A percentile compares a stretch with the other conserved stretches of the same genome.
phyloP scores from a whole-genome alignment of 2,329 filamentous ascomycete genomes.

The Ophiobolus disseminans region DNA sequence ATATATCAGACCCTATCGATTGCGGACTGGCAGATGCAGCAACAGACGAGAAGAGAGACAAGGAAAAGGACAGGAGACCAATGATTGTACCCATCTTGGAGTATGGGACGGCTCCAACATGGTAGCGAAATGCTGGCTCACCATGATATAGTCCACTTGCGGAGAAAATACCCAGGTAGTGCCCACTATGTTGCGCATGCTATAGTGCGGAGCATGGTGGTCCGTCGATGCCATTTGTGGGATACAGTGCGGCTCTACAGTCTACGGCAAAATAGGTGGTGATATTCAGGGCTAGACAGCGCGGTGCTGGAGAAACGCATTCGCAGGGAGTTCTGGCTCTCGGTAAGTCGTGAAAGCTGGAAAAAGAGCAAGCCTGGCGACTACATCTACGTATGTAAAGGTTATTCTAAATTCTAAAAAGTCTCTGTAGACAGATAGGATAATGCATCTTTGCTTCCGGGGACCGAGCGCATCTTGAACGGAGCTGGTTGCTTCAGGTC shows the following conservation, averaged over 20 bases:
- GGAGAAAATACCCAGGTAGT: neutral
- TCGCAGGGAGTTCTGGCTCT: neutral
- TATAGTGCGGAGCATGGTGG: neutral
- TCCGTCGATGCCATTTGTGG: conserved; percentile 9
- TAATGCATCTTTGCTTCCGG: conserved; percentile 3
- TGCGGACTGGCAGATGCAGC: conserved; percentile 26
- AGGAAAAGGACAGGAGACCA: conserved; percentile 14
- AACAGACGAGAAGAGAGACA: conserved; percentile 13
- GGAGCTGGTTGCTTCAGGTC: neutral
- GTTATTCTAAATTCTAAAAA: too few relatives aligned
- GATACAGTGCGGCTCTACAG: conserved; percentile 8
- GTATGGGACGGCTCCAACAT: neutral
- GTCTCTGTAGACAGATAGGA: too few relatives aligned
- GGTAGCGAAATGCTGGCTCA: neutral
- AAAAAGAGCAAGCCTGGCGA: too few relatives aligned
- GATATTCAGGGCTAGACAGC: conserved; percentile 1
- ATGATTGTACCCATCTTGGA: conserved; percentile 9
- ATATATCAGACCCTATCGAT: conserved; percentile 37
- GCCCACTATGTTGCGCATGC: neutral
- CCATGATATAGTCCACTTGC: neutral
- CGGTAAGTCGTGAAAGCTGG: too few relatives aligned
- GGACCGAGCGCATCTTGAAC: neutral
- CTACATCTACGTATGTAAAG: too few relatives aligned
- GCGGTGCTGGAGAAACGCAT: neutral
- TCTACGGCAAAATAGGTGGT: conserved; percentile 17